Evolutionary conservation across 768 basidiomycete genomes (phyloP).

Genomic region (Leccinum imitatum): DNA sequence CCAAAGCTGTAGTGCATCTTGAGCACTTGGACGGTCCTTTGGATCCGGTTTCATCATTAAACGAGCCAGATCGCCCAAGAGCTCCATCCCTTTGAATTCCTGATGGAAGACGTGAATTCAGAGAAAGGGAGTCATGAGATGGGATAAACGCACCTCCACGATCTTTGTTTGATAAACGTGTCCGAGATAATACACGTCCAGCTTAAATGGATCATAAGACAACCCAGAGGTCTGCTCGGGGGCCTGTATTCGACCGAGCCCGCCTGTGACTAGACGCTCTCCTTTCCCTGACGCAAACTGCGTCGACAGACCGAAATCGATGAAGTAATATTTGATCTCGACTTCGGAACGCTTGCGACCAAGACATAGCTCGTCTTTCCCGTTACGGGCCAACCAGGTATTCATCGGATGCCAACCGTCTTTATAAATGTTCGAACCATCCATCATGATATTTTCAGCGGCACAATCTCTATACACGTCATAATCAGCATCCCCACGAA

Average conservation of each 20-base stretch:
- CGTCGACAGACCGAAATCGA: constrained; percentile 37
- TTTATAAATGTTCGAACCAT: constrained; percentile 24
- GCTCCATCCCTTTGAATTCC: constrained; percentile 11
- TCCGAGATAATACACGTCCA: constrained; percentile 31
- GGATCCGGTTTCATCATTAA: constrained; percentile 12
- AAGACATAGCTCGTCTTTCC: constrained; percentile 5
- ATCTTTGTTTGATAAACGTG: constrained; percentile 23
- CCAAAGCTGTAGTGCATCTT: constrained; percentile 7
- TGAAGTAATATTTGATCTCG: constrained; percentile 34
- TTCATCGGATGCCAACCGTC: constrained; percentile 27
- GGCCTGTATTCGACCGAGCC: constrained; percentile 12
- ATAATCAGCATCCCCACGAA: fast-evolving
- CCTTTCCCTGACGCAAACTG: constrained; percentile 14
- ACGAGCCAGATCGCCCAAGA: not conserved
- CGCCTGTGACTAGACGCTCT: not conserved
- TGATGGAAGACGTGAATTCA: not conserved
- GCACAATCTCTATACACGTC: constrained; percentile 23
- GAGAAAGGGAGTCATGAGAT: not conserved
- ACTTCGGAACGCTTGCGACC: constrained; percentile 25
- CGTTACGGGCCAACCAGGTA: constrained; percentile 11
- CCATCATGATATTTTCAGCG: constrained; percentile 32
- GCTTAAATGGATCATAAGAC: constrained; percentile 32
- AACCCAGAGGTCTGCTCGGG: constrained; percentile 23
- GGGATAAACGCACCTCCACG: constrained; percentile 4
- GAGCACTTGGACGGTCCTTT: constrained; percentile 1